Evolutionary conservation across 805 yeast genomes (phyloP).

Genomic region (Candida mattraensis): DNA sequence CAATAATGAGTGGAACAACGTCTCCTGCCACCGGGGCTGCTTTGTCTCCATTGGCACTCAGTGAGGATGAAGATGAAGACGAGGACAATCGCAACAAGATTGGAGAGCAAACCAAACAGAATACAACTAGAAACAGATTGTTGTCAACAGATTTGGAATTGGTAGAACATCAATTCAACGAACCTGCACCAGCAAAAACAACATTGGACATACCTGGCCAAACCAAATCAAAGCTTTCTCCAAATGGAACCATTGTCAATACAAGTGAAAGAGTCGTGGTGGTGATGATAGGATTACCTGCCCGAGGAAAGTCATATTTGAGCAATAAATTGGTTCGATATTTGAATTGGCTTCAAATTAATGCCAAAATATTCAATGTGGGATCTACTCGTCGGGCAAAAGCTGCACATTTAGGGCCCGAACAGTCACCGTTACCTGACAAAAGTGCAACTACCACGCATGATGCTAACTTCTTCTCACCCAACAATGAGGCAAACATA

Average conservation of each 20-base stretch:
- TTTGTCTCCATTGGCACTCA: constrained; percentile 25
- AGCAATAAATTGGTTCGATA: constrained; percentile 89
- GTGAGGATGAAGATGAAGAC: constrained; percentile 31
- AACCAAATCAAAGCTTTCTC: constrained; percentile 74
- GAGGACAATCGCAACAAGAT: constrained; percentile 13
- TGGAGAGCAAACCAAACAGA: constrained; percentile 16
- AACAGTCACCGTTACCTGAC: constrained; percentile 60
- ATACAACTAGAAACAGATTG: constrained; percentile 26
- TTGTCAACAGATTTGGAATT: constrained; percentile 8
- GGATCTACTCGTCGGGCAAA: constrained; percentile 91
- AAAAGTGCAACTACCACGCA: constrained; percentile 41
- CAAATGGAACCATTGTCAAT: constrained; percentile 64
- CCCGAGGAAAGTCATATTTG: constrained; percentile 91
- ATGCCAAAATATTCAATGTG: constrained; percentile 87
- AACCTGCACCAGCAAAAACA: constrained; percentile 36
- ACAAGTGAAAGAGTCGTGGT: constrained; percentile 77
- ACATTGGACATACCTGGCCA: constrained; percentile 92
- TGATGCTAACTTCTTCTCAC: constrained; percentile 82
- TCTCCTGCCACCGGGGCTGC: constrained; percentile 44
- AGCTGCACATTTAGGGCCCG: constrained; percentile 64
- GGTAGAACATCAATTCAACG: constrained; percentile 1
- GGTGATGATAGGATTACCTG: constrained; percentile 96
- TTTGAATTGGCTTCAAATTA: constrained; percentile 91
- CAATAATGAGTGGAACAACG: constrained; percentile 54
- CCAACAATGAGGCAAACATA: constrained; percentile 65